phyloP scores from a whole-genome alignment of 2,329 filamentous ascomycete genomes.

The Clathrospora elynae region DNA sequence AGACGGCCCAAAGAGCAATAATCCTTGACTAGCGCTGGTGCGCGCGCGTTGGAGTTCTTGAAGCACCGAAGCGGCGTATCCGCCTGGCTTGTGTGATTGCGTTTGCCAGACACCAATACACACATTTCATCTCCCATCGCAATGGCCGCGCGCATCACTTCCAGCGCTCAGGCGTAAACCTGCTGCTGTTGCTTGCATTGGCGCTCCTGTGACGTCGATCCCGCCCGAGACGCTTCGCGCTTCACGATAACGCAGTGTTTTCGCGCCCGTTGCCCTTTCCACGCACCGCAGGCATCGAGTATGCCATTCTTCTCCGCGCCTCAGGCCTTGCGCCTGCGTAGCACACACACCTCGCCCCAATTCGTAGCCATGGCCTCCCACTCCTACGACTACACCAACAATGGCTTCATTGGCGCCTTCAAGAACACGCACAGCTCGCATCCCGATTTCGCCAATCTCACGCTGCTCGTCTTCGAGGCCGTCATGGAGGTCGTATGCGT shows the following conservation, averaged over 20 bases:
- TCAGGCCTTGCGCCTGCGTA: constrained; percentile 47
- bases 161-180: constrained; percentile 3
- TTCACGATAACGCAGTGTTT: constrained; percentile 23
- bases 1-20: too few relatives aligned
- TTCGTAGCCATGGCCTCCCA: constrained; percentile 45
- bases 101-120: too few relatives aligned
- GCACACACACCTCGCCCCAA: constrained; percentile 23
- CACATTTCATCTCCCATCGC: constrained; percentile 2
- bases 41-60: background rate
- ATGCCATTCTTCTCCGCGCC: constrained; percentile 43
- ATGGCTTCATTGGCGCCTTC: constrained; percentile 35
- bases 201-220: constrained; percentile 28
- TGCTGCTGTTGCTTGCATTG: constrained; percentile 11
- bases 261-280: constrained; percentile 19
- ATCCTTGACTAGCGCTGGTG: too few relatives aligned
- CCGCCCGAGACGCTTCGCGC: constrained; percentile 24
- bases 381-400: constrained; percentile 39
- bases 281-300: constrained; percentile 13
- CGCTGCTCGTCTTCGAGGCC: constrained; percentile 88
- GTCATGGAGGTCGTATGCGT: constrained; percentile 96
- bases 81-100: background rate
- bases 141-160: constrained; percentile 11
- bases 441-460: constrained; percentile 70
- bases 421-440: constrained; percentile 55
- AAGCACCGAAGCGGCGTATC: background rate